Base-by-base conservation (phyloP, 2,329 filamentous ascomycete genomes). In the Microsporum canis region DNA sequence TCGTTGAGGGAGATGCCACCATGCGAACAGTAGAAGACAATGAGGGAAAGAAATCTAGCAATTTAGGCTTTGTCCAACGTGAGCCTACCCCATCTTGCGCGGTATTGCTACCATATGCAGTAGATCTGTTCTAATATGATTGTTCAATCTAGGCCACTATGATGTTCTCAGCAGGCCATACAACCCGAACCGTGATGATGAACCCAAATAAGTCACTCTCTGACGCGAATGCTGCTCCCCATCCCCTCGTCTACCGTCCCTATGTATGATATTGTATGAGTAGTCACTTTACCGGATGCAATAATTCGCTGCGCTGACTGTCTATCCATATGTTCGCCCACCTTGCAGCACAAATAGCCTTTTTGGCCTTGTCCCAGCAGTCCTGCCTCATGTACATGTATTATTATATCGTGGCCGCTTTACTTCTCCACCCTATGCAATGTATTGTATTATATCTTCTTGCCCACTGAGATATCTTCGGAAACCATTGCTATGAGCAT, bases 31-130 rank as follows among this genome's bases (percentile, higher is more conserved):
- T 84, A 71, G 82, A 87, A 66, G 85, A 88, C 67, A 72, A 78
- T 61, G 88, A 94, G 55, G 89, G 89, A 72, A 86, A 86, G 75
- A 82, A 78, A 68, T 66, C 71, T 43, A 82, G 75, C 60, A 71
- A 77, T 57, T 73, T 96, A 70, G 91, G 79, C 75, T 79, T 97
- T 68, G 75, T 87, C 58, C 90, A 96, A 78, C 86, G 92, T 95
- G 84, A 70, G 88, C 68, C 34, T 41, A 55, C 47, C n/a, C 14
- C 6, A 7, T 34, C 41, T 55, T 47, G 5, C 27, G 27, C n/a
- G 34, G 17, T 45, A 45, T 23, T n/a, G 17, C 17, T 17, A 27
- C 43, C n/a, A 45, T 61, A 12, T 34, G 3, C 14, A 3, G 8
- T 47, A 7, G 49, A 14, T 23, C 17, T 27, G 17, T 23, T 27